Base-by-base conservation (phyloP, 805 yeast genomes). In the Wickerhamiella dianesei region DNA sequence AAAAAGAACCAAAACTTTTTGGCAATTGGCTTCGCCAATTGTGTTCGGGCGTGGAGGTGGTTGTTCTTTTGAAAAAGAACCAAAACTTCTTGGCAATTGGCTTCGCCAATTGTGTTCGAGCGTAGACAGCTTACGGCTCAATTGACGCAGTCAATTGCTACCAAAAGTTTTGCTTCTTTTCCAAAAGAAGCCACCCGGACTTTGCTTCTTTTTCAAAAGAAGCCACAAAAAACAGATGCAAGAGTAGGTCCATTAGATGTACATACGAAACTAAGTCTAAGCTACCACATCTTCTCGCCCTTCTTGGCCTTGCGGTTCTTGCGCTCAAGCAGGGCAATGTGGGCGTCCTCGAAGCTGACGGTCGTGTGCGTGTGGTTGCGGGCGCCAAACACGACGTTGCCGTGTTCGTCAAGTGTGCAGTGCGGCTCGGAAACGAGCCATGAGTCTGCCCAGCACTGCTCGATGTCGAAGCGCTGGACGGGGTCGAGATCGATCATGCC, bases 331-430 rank as follows among this genome's bases (percentile, higher is more conserved):
- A 88, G 81, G 9, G 96, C 95, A 66, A 88, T 88, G 63, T 88
- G 97, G 0, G 97, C 97, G 56, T 85, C 94, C 50, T 85, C 79
- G 61, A 84, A 95, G 55, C 87, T 95, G 44, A 88, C 96, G 53
- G 76, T 76, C 1, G 96, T 85, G 61, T 88, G 97, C 32, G 72
- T 72, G 60, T 88, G 97, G 57, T 77, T 79, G 5, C 68, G 63
- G 18, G 78, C 76, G 5, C 16, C 25, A 32, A 64, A 65, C 44
- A 67, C 63, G 37, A 67, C 48, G 13, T 65, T 59, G 14, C 55
- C 55, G 39, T 47, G 49, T 14, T 46, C 54, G 36, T 50, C 51
- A 14, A 58, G 74, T 2, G 82, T 73, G 64, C 97, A 88, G 81
- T 78, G 79, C 19, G 76, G 71, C 6, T 82, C 80, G 3, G 67